Evolutionary conservation across 2,329 filamentous ascomycete genomes (phyloP).

Genomic region (Colletotrichum sp.): DNA sequence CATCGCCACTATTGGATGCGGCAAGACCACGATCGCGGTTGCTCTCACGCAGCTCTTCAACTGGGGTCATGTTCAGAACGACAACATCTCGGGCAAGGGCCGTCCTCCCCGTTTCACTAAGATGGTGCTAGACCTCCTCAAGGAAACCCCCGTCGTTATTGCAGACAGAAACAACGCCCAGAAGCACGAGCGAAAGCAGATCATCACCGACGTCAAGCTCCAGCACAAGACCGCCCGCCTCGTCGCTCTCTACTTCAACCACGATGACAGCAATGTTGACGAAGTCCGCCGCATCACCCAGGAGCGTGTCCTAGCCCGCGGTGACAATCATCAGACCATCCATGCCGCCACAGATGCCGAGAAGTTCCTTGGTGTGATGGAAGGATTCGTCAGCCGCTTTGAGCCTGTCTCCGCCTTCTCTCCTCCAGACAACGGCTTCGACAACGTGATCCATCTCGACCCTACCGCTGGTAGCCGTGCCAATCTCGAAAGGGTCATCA

Average conservation of each 20-base stretch:
- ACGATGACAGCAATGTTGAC: slow-evolving; percentile 77
- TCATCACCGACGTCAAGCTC: slow-evolving; percentile 78
- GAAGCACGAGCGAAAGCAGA: slow-evolving; percentile 83
- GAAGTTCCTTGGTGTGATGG: slow-evolving; percentile 91
- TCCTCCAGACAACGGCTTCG: slow-evolving; percentile 82
- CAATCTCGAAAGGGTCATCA: slow-evolving; percentile 84
- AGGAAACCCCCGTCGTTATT: slow-evolving; percentile 74
- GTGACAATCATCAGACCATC: slow-evolving; percentile 98
- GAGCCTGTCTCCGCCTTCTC: slow-evolving; percentile 73
- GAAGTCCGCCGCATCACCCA: slow-evolving; percentile 77
- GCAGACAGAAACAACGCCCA: slow-evolving; percentile 96
- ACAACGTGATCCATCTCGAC: slow-evolving; percentile 84
- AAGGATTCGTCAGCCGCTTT: slow-evolving; percentile 88
- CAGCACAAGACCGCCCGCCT: slow-evolving; percentile 70
- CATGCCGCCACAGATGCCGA: slow-evolving; percentile 76
- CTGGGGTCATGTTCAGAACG: slow-evolving; percentile 96
- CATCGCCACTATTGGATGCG: slow-evolving; percentile 92
- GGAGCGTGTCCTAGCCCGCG: slow-evolving; percentile 80
- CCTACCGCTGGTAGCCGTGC: slow-evolving; percentile 76
- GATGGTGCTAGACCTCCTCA: slow-evolving; percentile 69
- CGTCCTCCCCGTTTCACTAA: slow-evolving; percentile 81
- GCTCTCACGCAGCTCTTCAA: slow-evolving; percentile 83
- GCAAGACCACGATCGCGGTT: slow-evolving; percentile 91
- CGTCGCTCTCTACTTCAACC: slow-evolving; percentile 88
- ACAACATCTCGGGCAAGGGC: slow-evolving; percentile 85